These are phyloP conservation scores for Globisporangium nunn DNA, from an alignment of 352 stramenopile genomes.

Conservation along the genomic window DNA sequence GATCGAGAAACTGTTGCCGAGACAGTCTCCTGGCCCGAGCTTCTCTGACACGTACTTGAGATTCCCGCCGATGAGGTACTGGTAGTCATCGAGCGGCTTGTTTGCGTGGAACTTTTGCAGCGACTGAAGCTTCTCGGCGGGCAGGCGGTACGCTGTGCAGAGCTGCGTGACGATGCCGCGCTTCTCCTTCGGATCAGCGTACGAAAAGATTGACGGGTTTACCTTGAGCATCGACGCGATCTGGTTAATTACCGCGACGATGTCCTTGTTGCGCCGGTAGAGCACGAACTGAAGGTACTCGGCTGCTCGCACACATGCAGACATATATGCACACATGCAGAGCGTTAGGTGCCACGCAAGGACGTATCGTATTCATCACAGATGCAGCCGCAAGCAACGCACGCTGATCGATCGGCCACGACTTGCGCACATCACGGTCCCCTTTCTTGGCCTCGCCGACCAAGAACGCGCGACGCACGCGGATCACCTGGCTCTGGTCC, in stretches of 20 bases:
- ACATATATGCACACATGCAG: not conserved
- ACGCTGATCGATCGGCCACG: conserved; percentile 73
- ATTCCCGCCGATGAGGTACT: conserved; percentile 89
- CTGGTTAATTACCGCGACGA: conserved; percentile 78
- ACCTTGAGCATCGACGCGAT: conserved; percentile 67
- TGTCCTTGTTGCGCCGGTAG: conserved; percentile 97
- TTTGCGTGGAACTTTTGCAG: conserved; percentile 27
- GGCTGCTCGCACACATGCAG: conserved; percentile 25
- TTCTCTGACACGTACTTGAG: conserved; percentile 87
- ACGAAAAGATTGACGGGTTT: conserved; percentile 77
- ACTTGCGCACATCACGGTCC: conserved; percentile 44
- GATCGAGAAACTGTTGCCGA: conserved; percentile 92
- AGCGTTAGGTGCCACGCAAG: not conserved
- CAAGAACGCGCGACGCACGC: conserved; percentile 44
- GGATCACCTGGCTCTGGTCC: conserved; percentile 58
- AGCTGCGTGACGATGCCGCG: conserved; percentile 94
- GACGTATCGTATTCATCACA: not conserved
- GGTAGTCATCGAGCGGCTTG: conserved; percentile 48
- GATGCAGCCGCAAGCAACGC: conserved; percentile 12
- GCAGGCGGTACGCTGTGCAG: conserved; percentile 85
- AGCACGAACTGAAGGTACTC: conserved; percentile 94
- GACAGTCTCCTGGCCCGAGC: conserved; percentile 82
- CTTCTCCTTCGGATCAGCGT: conserved; percentile 97
- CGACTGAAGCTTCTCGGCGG: conserved; percentile 48
- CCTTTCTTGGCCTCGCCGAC: conserved; percentile 29